Evolutionary conservation across 2,329 filamentous ascomycete genomes (phyloP).

Genomic region (Neofusicoccum kwambonambiense): DNA sequence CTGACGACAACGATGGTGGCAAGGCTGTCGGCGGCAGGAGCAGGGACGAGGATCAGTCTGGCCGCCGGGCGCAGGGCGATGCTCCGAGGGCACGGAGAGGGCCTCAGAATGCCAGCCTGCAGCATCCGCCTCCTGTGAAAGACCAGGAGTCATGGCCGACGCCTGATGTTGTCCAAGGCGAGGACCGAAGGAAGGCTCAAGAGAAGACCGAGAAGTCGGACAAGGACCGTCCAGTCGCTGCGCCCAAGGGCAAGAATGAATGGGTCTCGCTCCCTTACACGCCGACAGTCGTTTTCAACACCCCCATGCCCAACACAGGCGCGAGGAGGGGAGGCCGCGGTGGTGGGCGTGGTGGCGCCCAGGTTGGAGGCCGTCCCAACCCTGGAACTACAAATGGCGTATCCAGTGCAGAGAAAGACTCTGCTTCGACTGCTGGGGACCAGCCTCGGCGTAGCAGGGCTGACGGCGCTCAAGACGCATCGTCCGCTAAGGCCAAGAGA

Average conservation of each 20-base stretch:
- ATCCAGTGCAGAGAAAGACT: slow-evolving; percentile 38
- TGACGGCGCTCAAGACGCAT: slow-evolving; percentile 31
- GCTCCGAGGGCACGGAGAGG: background rate
- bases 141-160: slow-evolving; percentile 88
- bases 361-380: slow-evolving; percentile 52
- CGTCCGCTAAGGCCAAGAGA: slow-evolving; percentile 35
- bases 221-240: slow-evolving; percentile 53
- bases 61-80: slow-evolving; percentile 14
- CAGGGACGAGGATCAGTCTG: slow-evolving; percentile 30
- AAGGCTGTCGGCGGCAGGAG: slow-evolving; percentile 24
- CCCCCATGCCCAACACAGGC: slow-evolving; percentile 62
- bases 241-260: slow-evolving; percentile 68
- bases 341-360: slow-evolving; percentile 55
- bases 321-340: slow-evolving; percentile 45
- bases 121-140: slow-evolving; percentile 59
- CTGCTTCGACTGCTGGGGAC: slow-evolving; percentile 28
- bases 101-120: background rate
- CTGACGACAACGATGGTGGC: slow-evolving; percentile 22
- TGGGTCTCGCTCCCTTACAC: slow-evolving; percentile 84
- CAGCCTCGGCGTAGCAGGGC: slow-evolving; percentile 33
- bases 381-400: slow-evolving; percentile 33
- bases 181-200: slow-evolving; percentile 70
- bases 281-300: slow-evolving; percentile 82
- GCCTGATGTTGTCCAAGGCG: slow-evolving; percentile 73
- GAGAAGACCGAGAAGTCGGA: slow-evolving; percentile 66